These are phyloP conservation scores for Xanthoconium stramineum DNA, from an alignment of 768 basidiomycete species.

Conservation along the genomic window DNA sequence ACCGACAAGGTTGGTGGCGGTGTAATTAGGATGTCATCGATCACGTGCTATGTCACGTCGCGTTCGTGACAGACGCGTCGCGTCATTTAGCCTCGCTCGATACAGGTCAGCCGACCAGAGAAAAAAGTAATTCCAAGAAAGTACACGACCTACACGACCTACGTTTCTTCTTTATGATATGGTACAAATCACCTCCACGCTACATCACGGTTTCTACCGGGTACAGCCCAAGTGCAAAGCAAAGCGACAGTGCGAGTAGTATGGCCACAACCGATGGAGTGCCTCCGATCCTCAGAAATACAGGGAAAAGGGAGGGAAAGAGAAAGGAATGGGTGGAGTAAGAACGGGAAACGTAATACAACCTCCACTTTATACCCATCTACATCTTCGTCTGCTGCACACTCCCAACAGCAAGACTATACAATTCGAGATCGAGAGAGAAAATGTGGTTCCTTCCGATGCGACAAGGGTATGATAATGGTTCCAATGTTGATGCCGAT, in stretches of 20 bases:
- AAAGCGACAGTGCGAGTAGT: slow-evolving; percentile 18
- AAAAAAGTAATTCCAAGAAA: slow-evolving; percentile 20
- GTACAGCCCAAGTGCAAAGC: slow-evolving; percentile 22
- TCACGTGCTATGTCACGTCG: slow-evolving; percentile 32
- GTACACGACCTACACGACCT: slow-evolving; percentile 11
- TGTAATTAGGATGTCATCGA: slow-evolving; percentile 11
- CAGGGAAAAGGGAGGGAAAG: slow-evolving; percentile 3
- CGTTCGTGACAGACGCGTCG: slow-evolving; percentile 28
- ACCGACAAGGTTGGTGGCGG: slow-evolving; percentile 11
- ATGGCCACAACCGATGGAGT: slow-evolving; percentile 6
- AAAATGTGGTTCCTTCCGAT: slow-evolving; percentile 19
- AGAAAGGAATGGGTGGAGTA: slow-evolving; percentile 1
- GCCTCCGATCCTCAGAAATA: slow-evolving; percentile 16
- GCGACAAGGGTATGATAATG: slow-evolving; percentile 22
- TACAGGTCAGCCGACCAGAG: slow-evolving; percentile 2
- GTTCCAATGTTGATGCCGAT: slow-evolving; percentile 13
- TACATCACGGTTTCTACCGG: slow-evolving; percentile 13
- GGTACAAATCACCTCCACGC: slow-evolving; percentile 20
- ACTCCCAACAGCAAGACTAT: slow-evolving; percentile 8
- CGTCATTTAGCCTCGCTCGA: neutral
- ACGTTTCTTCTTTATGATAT: slow-evolving; percentile 12
- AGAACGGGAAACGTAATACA: slow-evolving; percentile 18
- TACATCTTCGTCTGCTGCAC: slow-evolving; percentile 2
- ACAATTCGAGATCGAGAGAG: slow-evolving; percentile 24
- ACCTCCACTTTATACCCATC: slow-evolving; percentile 14